Conservation (phyloP, 106 monocot genomes). For the Xerophyta viscosa region DNA sequence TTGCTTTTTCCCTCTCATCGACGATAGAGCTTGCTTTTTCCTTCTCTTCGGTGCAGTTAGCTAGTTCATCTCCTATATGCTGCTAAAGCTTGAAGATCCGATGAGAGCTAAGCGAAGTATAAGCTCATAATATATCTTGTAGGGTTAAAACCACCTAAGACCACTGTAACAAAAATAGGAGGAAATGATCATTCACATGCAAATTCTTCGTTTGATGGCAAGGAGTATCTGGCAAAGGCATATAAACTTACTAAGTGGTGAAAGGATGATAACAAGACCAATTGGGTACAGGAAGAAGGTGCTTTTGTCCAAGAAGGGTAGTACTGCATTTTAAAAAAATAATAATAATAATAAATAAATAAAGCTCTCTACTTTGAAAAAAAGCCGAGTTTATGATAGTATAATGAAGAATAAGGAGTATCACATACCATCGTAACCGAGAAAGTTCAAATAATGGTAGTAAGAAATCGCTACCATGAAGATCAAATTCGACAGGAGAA, state of each 20-base stretch:
- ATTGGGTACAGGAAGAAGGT: slow-evolving; percentile 98
- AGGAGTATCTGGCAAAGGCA: background rate
- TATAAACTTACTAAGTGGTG: slow-evolving; percentile 68
- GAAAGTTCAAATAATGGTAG: slow-evolving; percentile 95
- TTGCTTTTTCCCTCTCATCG: no score
- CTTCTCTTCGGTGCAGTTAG: no score
- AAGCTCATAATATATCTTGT: slow-evolving; percentile 84
- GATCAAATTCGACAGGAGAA: slow-evolving; percentile 83
- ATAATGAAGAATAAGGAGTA: background rate
- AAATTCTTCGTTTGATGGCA: background rate
- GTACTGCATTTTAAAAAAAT: slow-evolving; percentile 39
- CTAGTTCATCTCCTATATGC: no score
- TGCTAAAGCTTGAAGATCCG: background rate
- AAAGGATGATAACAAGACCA: slow-evolving; percentile 81
- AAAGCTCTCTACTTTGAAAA: no score
- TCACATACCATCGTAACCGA: slow-evolving; percentile 88
- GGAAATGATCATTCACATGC: background rate
- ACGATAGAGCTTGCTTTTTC: no score
- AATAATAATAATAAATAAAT: background rate
- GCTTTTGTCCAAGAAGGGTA: slow-evolving; percentile 95
- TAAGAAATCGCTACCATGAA: slow-evolving; percentile 83
- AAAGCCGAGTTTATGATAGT: background rate
- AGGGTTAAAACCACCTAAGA: slow-evolving; percentile 87
- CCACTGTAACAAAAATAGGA: slow-evolving; percentile 44
- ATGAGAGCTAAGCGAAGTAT: slow-evolving; percentile 51